Base-by-base conservation (phyloP, 768 basidiomycete genomes). In the Russula virescens region DNA sequence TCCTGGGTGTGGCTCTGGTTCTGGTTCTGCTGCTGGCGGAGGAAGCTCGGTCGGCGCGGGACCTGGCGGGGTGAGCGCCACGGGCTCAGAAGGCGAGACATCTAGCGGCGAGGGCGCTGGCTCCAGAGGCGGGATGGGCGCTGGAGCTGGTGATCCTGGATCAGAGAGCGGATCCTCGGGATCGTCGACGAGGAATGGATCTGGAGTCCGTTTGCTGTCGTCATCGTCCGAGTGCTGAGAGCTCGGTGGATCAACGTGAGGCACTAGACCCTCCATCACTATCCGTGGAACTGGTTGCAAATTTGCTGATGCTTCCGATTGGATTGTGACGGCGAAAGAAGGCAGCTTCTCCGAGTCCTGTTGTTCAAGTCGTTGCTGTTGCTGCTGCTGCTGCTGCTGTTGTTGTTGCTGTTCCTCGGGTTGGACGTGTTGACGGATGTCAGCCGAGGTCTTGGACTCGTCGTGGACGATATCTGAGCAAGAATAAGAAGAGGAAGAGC, bases 181-280 rank as follows among this genome's bases (percentile, higher is more conserved):
- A 62, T 83, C 83, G 66, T 86, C 86, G 40, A 84, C 74, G 54
- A 86, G 75, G 75, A 85, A 87, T 1, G 84, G 83, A 71, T 88
- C 78, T 18, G 83, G 82, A 9, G 13, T 35, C 18, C 46, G 35
- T 34, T 63, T 58, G 31, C 8, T 8, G 31, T 8, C 31, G 1
- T 47, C 63, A 9, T 55, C n/a, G 1, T 31, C 53, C 5, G 47
- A 23, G 19, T 25, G 46, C 31, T 38, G 55, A 46, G 55, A 55
- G 11, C 50, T 58, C 3, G 50, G 23, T 5, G 62, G 57, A n/a
- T 18, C 7, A 38, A 58, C 18, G 38, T 18, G 54, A 23, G 63
- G 42, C 11, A 50, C 58, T 38, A 47, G 63, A 8, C 34, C 34
- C 2, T 53, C 43, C 62, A 52, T 58, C 40, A 25, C 46, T 8